These are phyloP conservation scores for Sporothrix dimorphospora DNA, from an alignment of 2,329 filamentous ascomycete species.

Conservation along the genomic window DNA sequence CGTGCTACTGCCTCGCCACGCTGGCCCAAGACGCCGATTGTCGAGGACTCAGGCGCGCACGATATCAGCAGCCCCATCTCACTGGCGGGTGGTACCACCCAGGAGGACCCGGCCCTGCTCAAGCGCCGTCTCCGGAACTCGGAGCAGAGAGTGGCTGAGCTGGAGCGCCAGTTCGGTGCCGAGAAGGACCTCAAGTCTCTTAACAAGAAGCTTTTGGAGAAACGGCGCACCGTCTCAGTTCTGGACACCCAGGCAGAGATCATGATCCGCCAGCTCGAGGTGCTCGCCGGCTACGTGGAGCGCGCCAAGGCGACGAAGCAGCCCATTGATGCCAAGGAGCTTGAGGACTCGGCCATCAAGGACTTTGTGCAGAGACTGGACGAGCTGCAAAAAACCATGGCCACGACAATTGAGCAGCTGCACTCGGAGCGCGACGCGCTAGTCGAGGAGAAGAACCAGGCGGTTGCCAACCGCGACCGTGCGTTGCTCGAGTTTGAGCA, in stretches of 20 bases:
- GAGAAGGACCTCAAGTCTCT: conserved; percentile 72
- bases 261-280: conserved; percentile 88
- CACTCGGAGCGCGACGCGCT: conserved; percentile 77
- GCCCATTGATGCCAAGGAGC: conserved; percentile 75
- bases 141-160: conserved; percentile 82
- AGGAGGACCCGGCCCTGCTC: conserved; percentile 66
- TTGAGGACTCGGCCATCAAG: conserved; percentile 90
- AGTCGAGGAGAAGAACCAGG: conserved; percentile 79
- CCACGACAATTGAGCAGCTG: conserved; percentile 60
- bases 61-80: conserved; percentile 75
- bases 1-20: conserved; percentile 65
- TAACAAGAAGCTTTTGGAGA: conserved; percentile 86
- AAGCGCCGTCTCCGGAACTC: conserved; percentile 78
- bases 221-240: conserved; percentile 92
- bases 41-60: conserved; percentile 57
- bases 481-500: conserved; percentile 95
- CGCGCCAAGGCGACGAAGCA: conserved; percentile 81
- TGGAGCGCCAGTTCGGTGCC: conserved; percentile 74
- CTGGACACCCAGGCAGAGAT: conserved; percentile 94
- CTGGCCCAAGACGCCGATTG: conserved; percentile 69
- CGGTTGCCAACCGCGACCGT: conserved; percentile 86
- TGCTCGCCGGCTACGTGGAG: conserved; percentile 85
- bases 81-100: conserved; percentile 57
- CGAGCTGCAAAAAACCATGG: conserved; percentile 62
- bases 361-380: conserved; percentile 80